Base-by-base conservation (phyloP, 2,329 filamentous ascomycete species). In the Phialophora expanda region DNA sequence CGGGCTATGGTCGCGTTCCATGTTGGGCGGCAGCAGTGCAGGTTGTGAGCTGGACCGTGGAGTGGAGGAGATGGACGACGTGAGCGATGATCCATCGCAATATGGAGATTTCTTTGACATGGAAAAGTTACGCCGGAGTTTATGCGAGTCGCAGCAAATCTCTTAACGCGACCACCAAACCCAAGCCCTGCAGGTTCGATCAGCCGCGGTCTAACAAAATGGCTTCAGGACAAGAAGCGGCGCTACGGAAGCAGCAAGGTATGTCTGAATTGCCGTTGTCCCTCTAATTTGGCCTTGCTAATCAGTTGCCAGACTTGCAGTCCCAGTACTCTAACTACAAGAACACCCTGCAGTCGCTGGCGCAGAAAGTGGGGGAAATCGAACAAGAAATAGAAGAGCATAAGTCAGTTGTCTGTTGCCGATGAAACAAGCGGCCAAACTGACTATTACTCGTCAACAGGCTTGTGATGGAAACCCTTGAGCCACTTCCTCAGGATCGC, bases 331-430 rank as follows among this genome's bases (percentile, higher is more conserved):
- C 79, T 48, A 83, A 79, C 70, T 84, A 86, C 83, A 89, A 89
- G 75, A 88, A 86, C 74, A 87, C 84, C 38, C 86, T 99, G 65
- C 94, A 98, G 80, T 91, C 95, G 76, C 88, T 99, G 74, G 95
- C 95, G 32, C 90, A 93, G 75, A 98, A 97, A 79, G 97, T 99
- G 73, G 95, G 95, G 48, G 93, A 98, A 76, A 93, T 99, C 64
- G 95, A 99, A 81, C 92, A 97, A 78, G 95, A 98, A 78, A 89
- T 91, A 22, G 95, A 99, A 79, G 95, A 99, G 78, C 95, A 99
- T 84, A 98, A 97, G 95, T 98, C 81, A 77, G 90, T 79, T 66
- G 41, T 14, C 28, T 12, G 30, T 54, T 26, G 28, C 38, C 22
- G 20, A 38, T 28, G 12, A 20, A 20, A 44, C 6, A 17, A 44